Base-by-base conservation (phyloP, 148 eudicot genomes). In the Chenopodium suecicum region DNA sequence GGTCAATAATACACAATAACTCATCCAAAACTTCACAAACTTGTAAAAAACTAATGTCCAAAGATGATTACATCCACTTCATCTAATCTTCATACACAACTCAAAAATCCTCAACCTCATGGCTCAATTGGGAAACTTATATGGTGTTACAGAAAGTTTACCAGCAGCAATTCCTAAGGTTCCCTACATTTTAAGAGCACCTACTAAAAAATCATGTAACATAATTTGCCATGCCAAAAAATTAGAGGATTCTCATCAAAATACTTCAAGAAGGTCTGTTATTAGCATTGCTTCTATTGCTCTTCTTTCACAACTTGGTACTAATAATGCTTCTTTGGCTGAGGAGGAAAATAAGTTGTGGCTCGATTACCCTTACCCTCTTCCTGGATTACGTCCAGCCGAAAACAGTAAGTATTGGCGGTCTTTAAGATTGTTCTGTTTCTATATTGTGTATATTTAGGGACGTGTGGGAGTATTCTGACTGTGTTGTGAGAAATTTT, bases 281-380 rank as follows among this genome's bases (percentile, higher is more conserved):
- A 5, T 93, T 65, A 87, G 95, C 70, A 78, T 93, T 60, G 89
- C 89, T 58, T 89, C 97, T 4, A 64, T 87, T 54, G 88, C 93
- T 63, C n/a, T 91, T 1, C 50, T 88, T 86, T 86, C 87, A 12
- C 88, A 81, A 62, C 34, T 81, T 46, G 70, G 82, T 63, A 82
- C 65, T 46, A 86, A 73, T 50, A 86, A 73, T 50, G 19, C 77
- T 16, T 84, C 91, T 50, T 50, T 87, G 16, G 98, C 98, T 0
- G 88, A 86, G 14, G 91, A 84, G 46, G 50, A 80, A 34, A 90
- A 91, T 76, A 87, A 91, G 9, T 80, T 74, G 29, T 94, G 93
- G 93, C 56, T 87, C 46, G 64, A 74, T 19, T 88, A 90, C 11
- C 97, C 62, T 88, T 88, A 90, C 11, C 97, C 62, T 88, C 48